Evolutionary conservation across 2,329 filamentous ascomycete species (phyloP).

Genomic region (Aspergillus vadensis): DNA sequence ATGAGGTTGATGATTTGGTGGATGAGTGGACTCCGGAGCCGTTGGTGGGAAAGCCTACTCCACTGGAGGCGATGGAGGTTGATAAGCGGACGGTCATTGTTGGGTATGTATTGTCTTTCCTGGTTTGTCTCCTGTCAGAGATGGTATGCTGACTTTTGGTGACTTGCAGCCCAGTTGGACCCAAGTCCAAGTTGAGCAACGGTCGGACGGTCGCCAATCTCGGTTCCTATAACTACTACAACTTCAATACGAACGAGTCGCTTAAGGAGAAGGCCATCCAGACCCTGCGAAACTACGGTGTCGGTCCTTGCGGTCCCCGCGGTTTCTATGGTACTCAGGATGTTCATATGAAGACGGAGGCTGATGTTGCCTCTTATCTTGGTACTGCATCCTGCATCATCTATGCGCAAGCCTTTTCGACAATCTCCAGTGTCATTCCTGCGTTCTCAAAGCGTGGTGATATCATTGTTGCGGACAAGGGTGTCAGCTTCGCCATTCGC

Average conservation of each 20-base stretch:
- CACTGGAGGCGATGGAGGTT: slow-evolving; percentile 76
- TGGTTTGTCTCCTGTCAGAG: background rate
- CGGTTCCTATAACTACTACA: slow-evolving; percentile 96
- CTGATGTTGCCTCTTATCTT: slow-evolving; percentile 86
- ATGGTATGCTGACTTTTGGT: slow-evolving; percentile 12
- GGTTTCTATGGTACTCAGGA: slow-evolving; percentile 99
- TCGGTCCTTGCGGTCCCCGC: slow-evolving; percentile 93
- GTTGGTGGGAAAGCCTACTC: slow-evolving; percentile 71
- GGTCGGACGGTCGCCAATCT: slow-evolving; percentile 92
- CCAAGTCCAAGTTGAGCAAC: slow-evolving; percentile 83
- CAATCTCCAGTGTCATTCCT: slow-evolving; percentile 94
- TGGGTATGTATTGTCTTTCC: slow-evolving; percentile 61
- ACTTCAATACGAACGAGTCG: slow-evolving; percentile 88
- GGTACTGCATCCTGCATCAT: slow-evolving; percentile 89
- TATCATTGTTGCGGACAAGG: slow-evolving; percentile 92
- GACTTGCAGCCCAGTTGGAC: slow-evolving; percentile 72
- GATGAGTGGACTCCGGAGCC: slow-evolving; percentile 97
- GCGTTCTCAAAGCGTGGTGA: slow-evolving; percentile 96
- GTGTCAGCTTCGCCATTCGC: slow-evolving; percentile 89
- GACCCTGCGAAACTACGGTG: slow-evolving; percentile 90
- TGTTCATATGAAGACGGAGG: slow-evolving; percentile 95
- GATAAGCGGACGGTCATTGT: slow-evolving; percentile 86
- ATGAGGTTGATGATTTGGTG: slow-evolving; percentile 96
- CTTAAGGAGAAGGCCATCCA: slow-evolving; percentile 95
- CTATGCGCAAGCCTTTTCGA: slow-evolving; percentile 94